Percentiles rank a stretch among this genome's conserved stretches.
phyloP scores from a whole-genome alignment of 2,329 filamentous ascomycete species.

The Talaromyces amestolkiae region DNA sequence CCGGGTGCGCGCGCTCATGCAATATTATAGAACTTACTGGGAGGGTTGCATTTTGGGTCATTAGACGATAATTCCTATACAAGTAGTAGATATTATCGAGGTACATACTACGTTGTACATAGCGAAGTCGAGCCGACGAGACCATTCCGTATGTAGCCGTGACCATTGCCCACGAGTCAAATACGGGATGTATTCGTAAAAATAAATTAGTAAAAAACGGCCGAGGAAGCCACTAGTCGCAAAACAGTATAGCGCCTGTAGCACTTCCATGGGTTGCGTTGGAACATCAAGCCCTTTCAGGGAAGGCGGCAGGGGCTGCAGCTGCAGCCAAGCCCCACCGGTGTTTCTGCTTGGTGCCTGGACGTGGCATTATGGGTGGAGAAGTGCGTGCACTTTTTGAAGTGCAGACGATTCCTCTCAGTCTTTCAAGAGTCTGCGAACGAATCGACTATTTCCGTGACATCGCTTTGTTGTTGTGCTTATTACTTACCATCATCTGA shows the following conservation, averaged over 20 bases:
- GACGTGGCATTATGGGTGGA: slow-evolving; percentile 9
- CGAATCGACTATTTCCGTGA: slow-evolving; percentile 6
- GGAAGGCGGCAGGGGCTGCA: slow-evolving; percentile 14
- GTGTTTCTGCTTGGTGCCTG: slow-evolving; percentile 12
- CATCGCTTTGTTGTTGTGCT: not conserved
- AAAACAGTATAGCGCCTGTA: not conserved
- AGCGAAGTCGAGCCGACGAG: not conserved
- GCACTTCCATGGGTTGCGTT: not conserved
- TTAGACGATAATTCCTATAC: not conserved
- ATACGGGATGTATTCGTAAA: not conserved
- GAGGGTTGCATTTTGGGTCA: not conserved
- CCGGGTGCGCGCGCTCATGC: not conserved
- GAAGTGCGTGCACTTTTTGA: slow-evolving; percentile 7
- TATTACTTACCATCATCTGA: not conserved
- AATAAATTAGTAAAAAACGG: slow-evolving; percentile 1
- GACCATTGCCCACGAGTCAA: not conserved
- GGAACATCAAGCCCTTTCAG: not conserved
- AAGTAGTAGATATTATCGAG: not conserved
- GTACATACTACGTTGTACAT: not conserved
- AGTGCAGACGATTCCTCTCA: not conserved
- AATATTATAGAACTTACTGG: not conserved
- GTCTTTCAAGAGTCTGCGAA: not conserved
- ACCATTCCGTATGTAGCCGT: not conserved
- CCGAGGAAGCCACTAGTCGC: not conserved
- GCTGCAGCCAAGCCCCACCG: slow-evolving; percentile 14